phyloP scores from a whole-genome alignment of 129 eudicot genomes.

The Artemisia argyi region DNA sequence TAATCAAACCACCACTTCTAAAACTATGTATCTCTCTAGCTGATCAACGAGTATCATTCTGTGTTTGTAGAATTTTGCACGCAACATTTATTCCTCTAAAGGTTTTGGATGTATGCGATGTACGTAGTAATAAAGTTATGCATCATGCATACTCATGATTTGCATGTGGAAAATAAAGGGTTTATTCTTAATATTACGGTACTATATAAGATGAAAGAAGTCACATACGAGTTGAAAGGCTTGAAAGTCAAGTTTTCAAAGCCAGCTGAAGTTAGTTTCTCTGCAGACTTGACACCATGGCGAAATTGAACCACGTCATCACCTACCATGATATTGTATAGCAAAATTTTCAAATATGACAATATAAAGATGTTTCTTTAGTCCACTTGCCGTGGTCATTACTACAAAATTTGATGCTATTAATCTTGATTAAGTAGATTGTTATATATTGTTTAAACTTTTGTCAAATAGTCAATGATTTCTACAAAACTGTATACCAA shows the following conservation, averaged over 20 bases:
- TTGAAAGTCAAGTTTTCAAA: conserved; percentile 68
- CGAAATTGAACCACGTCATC: conserved; percentile 67
- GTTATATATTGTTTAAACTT: too few species aligned
- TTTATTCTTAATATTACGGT: neutral
- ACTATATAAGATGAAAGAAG: neutral
- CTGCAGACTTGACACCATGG: conserved; percentile 61
- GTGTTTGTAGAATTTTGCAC: too few species aligned
- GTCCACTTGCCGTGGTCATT: neutral
- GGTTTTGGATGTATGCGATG: neutral
- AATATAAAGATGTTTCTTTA: neutral
- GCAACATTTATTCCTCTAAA: too few species aligned
- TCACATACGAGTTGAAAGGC: conserved; percentile 55
- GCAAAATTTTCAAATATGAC: neutral
- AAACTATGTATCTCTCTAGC: too few species aligned
- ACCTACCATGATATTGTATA: conserved; percentile 39
- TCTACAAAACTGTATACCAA: too few species aligned
- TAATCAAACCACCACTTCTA: too few species aligned
- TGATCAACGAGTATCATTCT: too few species aligned
- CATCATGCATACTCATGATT: neutral
- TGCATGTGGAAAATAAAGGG: too few species aligned
- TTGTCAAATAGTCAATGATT: too few species aligned
- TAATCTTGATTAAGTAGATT: neutral
- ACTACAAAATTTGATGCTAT: neutral
- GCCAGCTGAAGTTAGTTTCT: conserved; percentile 56
- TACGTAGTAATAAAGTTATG: neutral